Evolutionary conservation across 345 rosid genomes (phyloP).

Genomic region (Pistacia vera): DNA sequence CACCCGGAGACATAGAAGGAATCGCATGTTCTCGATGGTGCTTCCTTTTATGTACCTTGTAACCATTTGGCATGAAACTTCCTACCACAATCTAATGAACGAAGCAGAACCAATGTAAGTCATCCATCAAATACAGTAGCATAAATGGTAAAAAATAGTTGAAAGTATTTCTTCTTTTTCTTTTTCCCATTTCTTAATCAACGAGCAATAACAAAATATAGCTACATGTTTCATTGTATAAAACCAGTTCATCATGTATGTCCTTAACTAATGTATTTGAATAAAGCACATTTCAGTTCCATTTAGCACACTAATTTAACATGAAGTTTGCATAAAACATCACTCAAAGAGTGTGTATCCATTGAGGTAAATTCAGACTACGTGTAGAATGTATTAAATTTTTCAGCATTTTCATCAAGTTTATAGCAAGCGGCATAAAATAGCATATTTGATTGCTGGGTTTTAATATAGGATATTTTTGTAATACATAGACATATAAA

Average conservation of each 20-base stretch:
- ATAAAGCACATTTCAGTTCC: neutral
- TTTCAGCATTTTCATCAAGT: neutral
- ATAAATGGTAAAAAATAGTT: neutral
- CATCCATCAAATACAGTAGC: neutral
- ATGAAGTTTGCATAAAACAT: neutral
- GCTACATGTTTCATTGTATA: neutral
- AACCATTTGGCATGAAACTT: slow-evolving; percentile 53
- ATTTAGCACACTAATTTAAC: neutral
- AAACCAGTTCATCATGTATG: neutral
- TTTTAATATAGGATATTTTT: no score
- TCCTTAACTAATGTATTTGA: neutral
- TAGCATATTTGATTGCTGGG: neutral
- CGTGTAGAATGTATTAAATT: neutral
- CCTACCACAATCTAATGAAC: slow-evolving; percentile 57
- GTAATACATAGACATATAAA: no score
- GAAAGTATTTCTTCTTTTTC: neutral
- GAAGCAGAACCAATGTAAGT: neutral
- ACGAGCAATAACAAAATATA: neutral
- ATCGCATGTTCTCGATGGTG: slow-evolving; percentile 19
- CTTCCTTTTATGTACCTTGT: slow-evolving; percentile 32
- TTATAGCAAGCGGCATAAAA: neutral
- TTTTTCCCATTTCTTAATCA: neutral
- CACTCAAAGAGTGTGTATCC: neutral
- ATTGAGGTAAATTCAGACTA: neutral
- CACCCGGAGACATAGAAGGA: slow-evolving; percentile 11